Evolutionary conservation across 192 early-diverging fungal species (phyloP).

Genomic region (Umbelopsis vinacea): DNA sequence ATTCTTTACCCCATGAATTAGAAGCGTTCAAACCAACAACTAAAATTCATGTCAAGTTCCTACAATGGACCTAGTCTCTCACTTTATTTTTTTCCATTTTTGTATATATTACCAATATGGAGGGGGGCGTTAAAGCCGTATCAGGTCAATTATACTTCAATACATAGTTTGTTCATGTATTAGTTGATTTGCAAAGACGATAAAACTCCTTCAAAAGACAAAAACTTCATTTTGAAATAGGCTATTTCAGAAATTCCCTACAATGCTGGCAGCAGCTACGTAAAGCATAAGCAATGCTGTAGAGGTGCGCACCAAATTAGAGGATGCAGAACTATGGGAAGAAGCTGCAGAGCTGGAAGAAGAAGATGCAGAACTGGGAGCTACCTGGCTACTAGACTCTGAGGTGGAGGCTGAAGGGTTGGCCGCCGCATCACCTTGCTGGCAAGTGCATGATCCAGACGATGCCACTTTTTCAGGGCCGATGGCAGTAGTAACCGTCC

Average conservation of each 20-base stretch:
- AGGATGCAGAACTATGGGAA: too few species aligned
- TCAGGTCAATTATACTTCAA: too few species aligned
- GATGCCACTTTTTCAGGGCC: not conserved
- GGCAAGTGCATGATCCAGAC: conserved; percentile 8
- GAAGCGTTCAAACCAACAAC: too few species aligned
- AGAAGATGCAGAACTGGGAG: not conserved
- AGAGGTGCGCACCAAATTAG: not conserved
- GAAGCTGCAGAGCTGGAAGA: not conserved
- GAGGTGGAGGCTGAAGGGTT: not conserved
- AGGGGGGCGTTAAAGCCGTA: too few species aligned
- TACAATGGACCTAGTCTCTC: too few species aligned
- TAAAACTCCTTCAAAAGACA: not conserved
- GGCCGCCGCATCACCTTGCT: not conserved
- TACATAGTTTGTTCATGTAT: too few species aligned
- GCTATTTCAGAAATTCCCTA: not conserved
- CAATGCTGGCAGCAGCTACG: not conserved
- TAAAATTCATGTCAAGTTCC: too few species aligned
- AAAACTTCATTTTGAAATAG: not conserved
- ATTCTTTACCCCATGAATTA: too few species aligned
- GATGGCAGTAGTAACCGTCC: not conserved
- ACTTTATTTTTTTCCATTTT: too few species aligned
- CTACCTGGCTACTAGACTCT: not conserved
- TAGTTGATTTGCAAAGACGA: not conserved
- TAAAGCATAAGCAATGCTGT: conserved; percentile 1
- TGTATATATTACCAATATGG: too few species aligned